phyloP scores from a whole-genome alignment of 1,139 yeast species.

The Taphrina populina region DNA sequence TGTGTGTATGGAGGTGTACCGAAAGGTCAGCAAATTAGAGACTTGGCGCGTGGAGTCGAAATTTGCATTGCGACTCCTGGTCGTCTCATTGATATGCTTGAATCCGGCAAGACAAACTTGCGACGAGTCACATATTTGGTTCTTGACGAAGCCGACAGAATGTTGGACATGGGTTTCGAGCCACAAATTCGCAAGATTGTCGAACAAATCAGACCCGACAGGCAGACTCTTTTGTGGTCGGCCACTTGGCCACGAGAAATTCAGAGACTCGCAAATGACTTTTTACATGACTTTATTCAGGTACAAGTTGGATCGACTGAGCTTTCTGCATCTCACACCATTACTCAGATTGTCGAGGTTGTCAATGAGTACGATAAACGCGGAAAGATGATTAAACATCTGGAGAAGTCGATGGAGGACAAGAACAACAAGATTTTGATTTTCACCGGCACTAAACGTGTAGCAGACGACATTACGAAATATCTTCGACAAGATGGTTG shows the following conservation, averaged over 20 bases:
- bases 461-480: conserved; percentile 91
- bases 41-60: conserved; percentile 90
- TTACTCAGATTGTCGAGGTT: conserved; percentile 90
- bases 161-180: conserved; percentile 97
- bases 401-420: conserved; percentile 80
- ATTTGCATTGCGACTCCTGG: conserved; percentile 96
- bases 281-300: conserved; percentile 88
- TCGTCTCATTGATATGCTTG: conserved; percentile 96
- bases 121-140: conserved; percentile 96
- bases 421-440: conserved; percentile 74
- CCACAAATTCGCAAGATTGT: conserved; percentile 94
- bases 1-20: conserved; percentile 99
- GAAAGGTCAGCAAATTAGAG: conserved; percentile 95
- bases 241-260: conserved; percentile 99
- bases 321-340: conserved; percentile 93
- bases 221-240: conserved; percentile 99
- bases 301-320: conserved; percentile 95
- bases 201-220: conserved; percentile 93
- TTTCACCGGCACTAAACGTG: conserved; percentile 93
- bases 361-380: conserved; percentile 89
- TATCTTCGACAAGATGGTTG: conserved; percentile 95
- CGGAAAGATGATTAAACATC: conserved; percentile 80
- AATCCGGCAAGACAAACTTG: conserved; percentile 89
- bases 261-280: conserved; percentile 86
- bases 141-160: conserved; percentile 79